A percentile compares a stretch with the other conserved stretches of the same genome.
Evolutionary conservation across 2,329 filamentous ascomycete genomes (phyloP).

Genomic region (Fusarium newnesense): DNA sequence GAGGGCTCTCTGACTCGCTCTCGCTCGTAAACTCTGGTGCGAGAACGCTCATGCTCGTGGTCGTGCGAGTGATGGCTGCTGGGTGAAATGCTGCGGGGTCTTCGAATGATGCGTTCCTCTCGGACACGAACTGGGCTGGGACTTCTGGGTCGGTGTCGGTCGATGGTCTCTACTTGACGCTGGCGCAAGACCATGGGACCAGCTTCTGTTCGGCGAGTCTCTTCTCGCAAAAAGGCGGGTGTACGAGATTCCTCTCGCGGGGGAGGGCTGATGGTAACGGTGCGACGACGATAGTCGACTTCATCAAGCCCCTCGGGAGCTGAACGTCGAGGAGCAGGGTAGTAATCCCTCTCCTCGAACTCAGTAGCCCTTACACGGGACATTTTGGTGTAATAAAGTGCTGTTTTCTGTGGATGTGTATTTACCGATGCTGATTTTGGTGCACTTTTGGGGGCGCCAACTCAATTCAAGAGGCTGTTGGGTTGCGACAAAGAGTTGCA

Average conservation of each 20-base stretch:
- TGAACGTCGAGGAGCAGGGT: conserved; percentile 50
- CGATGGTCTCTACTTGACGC: conserved; percentile 65
- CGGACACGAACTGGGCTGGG: conserved; percentile 55
- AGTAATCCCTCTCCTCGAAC: conserved; percentile 60
- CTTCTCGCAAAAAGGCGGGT: conserved; percentile 63
- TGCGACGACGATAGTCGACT: conserved; percentile 47
- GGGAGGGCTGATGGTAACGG: conserved; percentile 54
- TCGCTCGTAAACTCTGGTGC: conserved; percentile 40
- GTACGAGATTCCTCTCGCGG: conserved; percentile 58
- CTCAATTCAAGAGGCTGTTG: conserved; percentile 27
- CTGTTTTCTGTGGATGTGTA: conserved; percentile 4
- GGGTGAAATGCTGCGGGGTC: conserved; percentile 57
- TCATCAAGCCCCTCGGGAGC: conserved; percentile 49
- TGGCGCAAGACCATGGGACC: conserved; percentile 65
- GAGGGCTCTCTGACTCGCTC: conserved; percentile 52
- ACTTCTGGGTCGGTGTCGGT: conserved; percentile 59
- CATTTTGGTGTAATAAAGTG: conserved; percentile 36
- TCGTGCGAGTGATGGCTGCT: conserved; percentile 45
- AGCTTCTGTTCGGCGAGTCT: conserved; percentile 58
- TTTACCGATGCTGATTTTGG: neutral
- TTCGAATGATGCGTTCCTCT: conserved; percentile 56
- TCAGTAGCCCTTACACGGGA: conserved; percentile 49
- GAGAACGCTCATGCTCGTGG: conserved; percentile 53
- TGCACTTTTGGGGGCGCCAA: conserved; percentile 19
- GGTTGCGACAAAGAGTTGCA: conserved; percentile 12